Base-by-base conservation (phyloP, 371 early-diverging fungal genomes). In the Apophysomyces sp. region DNA sequence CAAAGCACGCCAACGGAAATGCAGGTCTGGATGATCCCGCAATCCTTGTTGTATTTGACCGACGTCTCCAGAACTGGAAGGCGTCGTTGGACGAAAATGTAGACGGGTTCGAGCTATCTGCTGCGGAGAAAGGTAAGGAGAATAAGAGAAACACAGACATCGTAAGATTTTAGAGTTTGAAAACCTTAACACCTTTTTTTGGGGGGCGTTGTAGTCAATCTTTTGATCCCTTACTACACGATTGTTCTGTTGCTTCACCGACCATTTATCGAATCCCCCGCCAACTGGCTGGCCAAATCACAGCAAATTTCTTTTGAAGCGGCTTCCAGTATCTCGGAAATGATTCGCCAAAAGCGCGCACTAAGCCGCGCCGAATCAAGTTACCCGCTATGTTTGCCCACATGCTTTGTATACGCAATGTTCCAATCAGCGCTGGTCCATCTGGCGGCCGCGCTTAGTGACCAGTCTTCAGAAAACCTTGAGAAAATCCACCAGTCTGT, bases 161-260 rank as follows among this genome's bases (percentile, higher is more conserved):
- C n/a, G 15, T 13, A 11, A 15, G 31, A 28, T 31, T 21, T 21
- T 44, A 16, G 21, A 44, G 49, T 26, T 44, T 4, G 21, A 44
- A 44, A 44, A 41, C n/a, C 31, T 16, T 30, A 49, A 26, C 26
- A 34, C 26, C 18, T 55, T 54, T 54, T 18, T n/a, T n/a, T n/a
- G n/a, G n/a, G n/a, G n/a, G n/a, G n/a, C 29, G 49, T 12, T 11
- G 12, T 36, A 57, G 77, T 79, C 24, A 78, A 76, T 24, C 41
- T 82, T 29, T 69, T 75, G 21, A 69, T 84, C 65, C 71, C 68
- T 12, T 82, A 81, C 30, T 77, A 81, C 36, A 76, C 77, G 6
- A 60, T 75, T 4, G 58, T 81, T 51, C 60, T 83, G 26, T 57
- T 85, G 26, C 62, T 85, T 21, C 83, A 85, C 65, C 63, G 83